Base-by-base conservation (phyloP, 768 basidiomycete species). In the Epithele typhae region DNA sequence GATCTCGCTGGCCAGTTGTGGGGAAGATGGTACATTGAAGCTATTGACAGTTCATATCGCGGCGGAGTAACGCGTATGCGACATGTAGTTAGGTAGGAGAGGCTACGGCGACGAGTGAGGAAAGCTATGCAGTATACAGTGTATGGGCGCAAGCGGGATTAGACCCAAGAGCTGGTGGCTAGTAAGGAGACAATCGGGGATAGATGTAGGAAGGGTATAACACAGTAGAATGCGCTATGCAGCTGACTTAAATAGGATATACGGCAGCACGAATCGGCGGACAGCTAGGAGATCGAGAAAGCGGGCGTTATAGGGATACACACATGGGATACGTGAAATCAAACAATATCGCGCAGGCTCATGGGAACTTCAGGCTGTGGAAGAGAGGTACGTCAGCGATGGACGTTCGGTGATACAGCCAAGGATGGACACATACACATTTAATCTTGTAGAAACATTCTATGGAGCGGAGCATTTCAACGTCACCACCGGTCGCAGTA, bases 391-490 rank as follows among this genome's bases (percentile, higher is more conserved):
- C 49, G 53, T 67, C 23, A 66, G 64, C 43, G n/a, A n/a, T n/a
- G n/a, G n/a, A n/a, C n/a, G n/a, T n/a, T n/a, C n/a, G n/a, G n/a
- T n/a, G n/a, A n/a, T n/a, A n/a, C n/a, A n/a, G n/a, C n/a, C n/a
- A n/a, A n/a, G n/a, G n/a, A n/a, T n/a, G n/a, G 25, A 45, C 10
- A 71, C 89, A 61, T 67, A 92, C 89, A 70, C 89, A 92, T 92
- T 92, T 92, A 73, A 64, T 64, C 63, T 92, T 92, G 77, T 95
- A 97, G 71, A 92, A 95, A 77, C 93, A 95, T 74, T 98, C 95
- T 75, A 97, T 97, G 57, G 89, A 90, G 61, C 95, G 81, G 52
- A 98, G 72, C 93, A 97, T 96, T 71, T 98, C 95, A 45, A 97
- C 94, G 64, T 98, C 95, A 34, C 93, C 94, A 24, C 94, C 93